These are phyloP conservation scores for Trichoderma citrinoviride DNA, from an alignment of 2,329 filamentous ascomycete genomes.

Conservation along the genomic window DNA sequence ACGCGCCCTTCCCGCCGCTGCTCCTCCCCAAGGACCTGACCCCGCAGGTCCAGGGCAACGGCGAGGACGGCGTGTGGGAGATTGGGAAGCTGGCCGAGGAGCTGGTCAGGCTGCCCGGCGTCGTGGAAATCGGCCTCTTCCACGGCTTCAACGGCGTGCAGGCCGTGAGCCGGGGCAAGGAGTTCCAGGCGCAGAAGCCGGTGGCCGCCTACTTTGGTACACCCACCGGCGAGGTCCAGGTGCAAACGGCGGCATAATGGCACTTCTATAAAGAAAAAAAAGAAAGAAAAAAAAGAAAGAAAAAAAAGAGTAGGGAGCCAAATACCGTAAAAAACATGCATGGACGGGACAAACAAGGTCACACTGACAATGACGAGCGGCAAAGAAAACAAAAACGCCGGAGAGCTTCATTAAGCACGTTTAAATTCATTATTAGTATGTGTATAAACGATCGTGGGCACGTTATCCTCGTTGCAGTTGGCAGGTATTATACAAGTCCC, in stretches of 20 bases:
- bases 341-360: background rate
- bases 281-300: background rate
- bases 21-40: constrained; percentile 57
- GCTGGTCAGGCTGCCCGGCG: constrained; percentile 79
- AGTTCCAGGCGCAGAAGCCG: constrained; percentile 79
- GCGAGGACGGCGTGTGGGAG: constrained; percentile 67
- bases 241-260: constrained; percentile 27
- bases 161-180: constrained; percentile 50
- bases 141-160: constrained; percentile 75
- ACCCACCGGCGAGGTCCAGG: constrained; percentile 64
- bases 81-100: constrained; percentile 69
- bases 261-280: background rate
- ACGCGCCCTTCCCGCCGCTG: constrained; percentile 80
- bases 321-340: background rate
- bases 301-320: background rate
- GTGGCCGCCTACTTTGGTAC: constrained; percentile 94
- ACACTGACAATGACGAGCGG: background rate
- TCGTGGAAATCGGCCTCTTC: constrained; percentile 91
- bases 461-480: constrained; percentile 31
- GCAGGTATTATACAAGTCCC: constrained; percentile 37
- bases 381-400: background rate
- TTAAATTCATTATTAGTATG: constrained; percentile 19
- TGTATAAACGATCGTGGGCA: constrained; percentile 35
- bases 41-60: constrained; percentile 49
- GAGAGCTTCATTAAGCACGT: background rate